Evolutionary conservation across 192 early-diverging fungal genomes (phyloP).

Genomic region (Gonapodya prolifera): DNA sequence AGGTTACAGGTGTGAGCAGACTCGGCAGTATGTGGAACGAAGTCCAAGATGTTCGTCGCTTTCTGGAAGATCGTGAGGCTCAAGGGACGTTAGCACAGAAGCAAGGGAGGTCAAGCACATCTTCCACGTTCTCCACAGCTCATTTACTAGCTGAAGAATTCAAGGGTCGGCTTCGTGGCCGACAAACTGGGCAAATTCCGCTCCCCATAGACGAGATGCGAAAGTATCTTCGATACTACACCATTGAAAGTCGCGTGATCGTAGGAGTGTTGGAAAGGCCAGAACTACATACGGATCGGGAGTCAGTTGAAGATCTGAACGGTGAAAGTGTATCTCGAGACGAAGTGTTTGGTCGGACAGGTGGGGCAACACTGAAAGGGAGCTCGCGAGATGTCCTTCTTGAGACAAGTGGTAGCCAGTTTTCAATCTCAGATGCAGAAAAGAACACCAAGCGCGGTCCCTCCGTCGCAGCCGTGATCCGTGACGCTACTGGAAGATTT

Average conservation of each 20-base stretch:
- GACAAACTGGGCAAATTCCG: background rate
- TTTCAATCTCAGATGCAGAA: background rate
- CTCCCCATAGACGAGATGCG: background rate
- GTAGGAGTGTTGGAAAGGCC: constrained; percentile 53
- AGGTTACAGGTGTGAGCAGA: constrained; percentile 42
- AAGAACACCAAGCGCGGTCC: constrained; percentile 16
- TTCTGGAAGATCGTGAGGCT: constrained; percentile 2
- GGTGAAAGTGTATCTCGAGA: background rate
- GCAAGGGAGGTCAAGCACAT: background rate
- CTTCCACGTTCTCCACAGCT: background rate
- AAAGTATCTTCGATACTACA: constrained; percentile 50
- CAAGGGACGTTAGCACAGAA: background rate
- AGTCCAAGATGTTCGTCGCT: constrained; percentile 17
- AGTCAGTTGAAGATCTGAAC: background rate
- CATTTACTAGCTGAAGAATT: background rate
- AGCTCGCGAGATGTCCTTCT: background rate
- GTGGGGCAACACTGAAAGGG: background rate
- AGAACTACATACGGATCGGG: background rate
- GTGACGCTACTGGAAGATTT: constrained; percentile 59
- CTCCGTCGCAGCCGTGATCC: constrained; percentile 39
- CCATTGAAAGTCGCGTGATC: constrained; percentile 52
- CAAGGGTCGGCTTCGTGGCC: background rate
- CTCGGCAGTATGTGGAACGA: constrained; percentile 57
- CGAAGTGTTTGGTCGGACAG: background rate
- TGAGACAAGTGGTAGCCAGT: background rate